Evolutionary conservation across 1,284 basidiomycete species (phyloP), one percentile per base, ranked within the genome.

Genomic region (Thecaphora thlaspeos): DNA sequence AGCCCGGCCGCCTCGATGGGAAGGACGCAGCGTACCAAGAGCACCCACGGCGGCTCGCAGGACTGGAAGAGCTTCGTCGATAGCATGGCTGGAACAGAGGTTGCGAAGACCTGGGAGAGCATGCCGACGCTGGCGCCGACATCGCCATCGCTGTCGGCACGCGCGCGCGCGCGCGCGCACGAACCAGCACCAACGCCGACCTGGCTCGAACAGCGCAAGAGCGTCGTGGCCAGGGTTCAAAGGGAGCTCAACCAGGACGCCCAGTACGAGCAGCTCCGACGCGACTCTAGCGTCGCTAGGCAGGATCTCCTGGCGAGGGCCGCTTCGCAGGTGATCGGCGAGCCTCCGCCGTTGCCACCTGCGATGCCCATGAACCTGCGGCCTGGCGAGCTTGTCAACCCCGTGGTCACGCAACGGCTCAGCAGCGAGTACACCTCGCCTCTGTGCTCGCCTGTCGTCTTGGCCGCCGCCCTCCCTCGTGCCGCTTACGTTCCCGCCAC

Each of bases 171-270:
- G n/a, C n/a, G n/a, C n/a, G n/a, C n/a, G 18, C 52, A 15, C 50
- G 48, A 3, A 46, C 47, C 21, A 30, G 26, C 18, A 47, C 52
- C 15, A 64, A 51, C 36, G 40, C 26, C 21, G 23, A 30, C 24
- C 15, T 26, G 37, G 32, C 7, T 37, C 47, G 26, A 12, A 46
- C 47, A 55, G 47, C 61, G 58, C 28, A 47, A 18, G 38, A 59
- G 69, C 46, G 64, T 62, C n/a, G 61, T 60, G 2, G 59, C 44
- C 10, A 56, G 70, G 2, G 28, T 73, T 28, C 65, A 56, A 34
- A 71, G 65, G 48, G 70, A 73, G 55, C 53, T 73, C 40, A 51
- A 73, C 42, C 59, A 71, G 39, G 70, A 73, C 18, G 70, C 70
- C 9, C 62, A 66, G 39, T 69, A 32, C 28, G 67, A 73, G 41